These are phyloP conservation scores for Trypanosoma scelopori DNA, from an alignment of 208 protist species.

Conservation along the genomic window DNA sequence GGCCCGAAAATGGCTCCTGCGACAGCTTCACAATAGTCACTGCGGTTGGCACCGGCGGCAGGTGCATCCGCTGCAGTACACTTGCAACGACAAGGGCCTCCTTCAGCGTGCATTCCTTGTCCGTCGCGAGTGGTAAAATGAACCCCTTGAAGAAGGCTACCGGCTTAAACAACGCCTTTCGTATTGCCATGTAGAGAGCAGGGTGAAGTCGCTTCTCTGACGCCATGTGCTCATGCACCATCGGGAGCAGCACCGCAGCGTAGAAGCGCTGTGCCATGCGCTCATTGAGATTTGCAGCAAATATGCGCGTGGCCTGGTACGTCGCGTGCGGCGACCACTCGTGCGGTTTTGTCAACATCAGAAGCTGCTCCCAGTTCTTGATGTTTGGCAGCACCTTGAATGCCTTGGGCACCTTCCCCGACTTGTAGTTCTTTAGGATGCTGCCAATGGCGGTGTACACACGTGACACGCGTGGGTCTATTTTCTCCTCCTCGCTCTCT, in stretches of 20 bases:
- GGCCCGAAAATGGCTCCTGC: slow-evolving; percentile 90
- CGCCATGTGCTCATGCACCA: slow-evolving; percentile 80
- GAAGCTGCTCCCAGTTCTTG: slow-evolving; percentile 97
- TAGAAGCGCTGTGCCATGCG: slow-evolving; percentile 97
- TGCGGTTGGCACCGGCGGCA: slow-evolving; percentile 89
- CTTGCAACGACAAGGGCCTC: slow-evolving; percentile 95
- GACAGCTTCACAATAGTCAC: slow-evolving; percentile 95
- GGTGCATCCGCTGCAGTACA: slow-evolving; percentile 91
- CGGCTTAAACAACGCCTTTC: slow-evolving; percentile 98
- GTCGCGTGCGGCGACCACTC: slow-evolving; percentile 96
- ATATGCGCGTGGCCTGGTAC: slow-evolving; percentile 96
- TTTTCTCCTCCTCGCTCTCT: slow-evolving; percentile 27
- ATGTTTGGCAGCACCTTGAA: slow-evolving; percentile 98
- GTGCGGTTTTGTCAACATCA: slow-evolving; percentile 96
- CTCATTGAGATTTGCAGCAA: slow-evolving; percentile 96
- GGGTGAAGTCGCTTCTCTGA: slow-evolving; percentile 96
- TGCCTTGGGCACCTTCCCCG: slow-evolving; percentile 98
- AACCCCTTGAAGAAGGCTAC: slow-evolving; percentile 99
- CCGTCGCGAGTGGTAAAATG: slow-evolving; percentile 95
- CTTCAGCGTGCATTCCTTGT: slow-evolving; percentile 93
- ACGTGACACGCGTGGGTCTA: slow-evolving; percentile 84
- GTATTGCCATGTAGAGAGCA: slow-evolving; percentile 97
- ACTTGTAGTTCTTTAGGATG: slow-evolving; percentile 95
- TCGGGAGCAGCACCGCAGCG: slow-evolving; percentile 97
- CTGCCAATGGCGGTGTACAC: slow-evolving; percentile 94